Conservation (phyloP, 108 stramenopile species). For the Bacterosira constricta region DNA sequence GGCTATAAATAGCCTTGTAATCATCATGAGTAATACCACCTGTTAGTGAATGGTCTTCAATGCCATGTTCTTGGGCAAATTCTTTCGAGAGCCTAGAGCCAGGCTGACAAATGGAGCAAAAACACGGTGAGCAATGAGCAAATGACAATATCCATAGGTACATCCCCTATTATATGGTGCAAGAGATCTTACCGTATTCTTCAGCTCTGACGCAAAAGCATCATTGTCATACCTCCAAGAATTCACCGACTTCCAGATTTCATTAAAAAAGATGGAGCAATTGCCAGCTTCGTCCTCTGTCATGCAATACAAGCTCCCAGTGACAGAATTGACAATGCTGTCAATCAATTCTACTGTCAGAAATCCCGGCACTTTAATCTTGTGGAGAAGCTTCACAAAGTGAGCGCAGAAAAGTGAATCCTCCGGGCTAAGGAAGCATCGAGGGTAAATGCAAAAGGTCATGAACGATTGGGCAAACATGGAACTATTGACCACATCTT, state of each 20-base stretch:
- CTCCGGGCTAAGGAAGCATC: slow-evolving; percentile 78
- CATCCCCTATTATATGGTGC: neutral
- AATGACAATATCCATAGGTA: neutral
- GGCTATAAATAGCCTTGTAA: slow-evolving; percentile 67
- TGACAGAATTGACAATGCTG: slow-evolving; percentile 58
- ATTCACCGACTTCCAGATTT: slow-evolving; percentile 73
- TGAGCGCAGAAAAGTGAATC: slow-evolving; percentile 85
- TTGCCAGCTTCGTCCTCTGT: slow-evolving; percentile 92
- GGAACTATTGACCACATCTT: slow-evolving; percentile 8
- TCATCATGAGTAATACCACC: slow-evolving; percentile 54
- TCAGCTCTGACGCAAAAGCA: slow-evolving; percentile 68
- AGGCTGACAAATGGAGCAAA: slow-evolving; percentile 12
- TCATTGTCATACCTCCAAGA: slow-evolving; percentile 84
- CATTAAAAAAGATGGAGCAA: slow-evolving; percentile 72
- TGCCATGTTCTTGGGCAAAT: slow-evolving; percentile 36
- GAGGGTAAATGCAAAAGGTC: slow-evolving; percentile 74
- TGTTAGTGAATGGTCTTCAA: slow-evolving; percentile 32
- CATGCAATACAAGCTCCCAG: slow-evolving; percentile 70
- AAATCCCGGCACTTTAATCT: slow-evolving; percentile 79
- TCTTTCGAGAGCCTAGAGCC: slow-evolving; percentile 34
- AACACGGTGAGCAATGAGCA: neutral
- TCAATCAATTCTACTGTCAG: slow-evolving; percentile 73
- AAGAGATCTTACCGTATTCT: slow-evolving; percentile 46
- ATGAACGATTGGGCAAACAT: slow-evolving; percentile 60
- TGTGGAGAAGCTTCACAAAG: slow-evolving; percentile 78